Evolutionary conservation across 176 grass and related monocot species (phyloP).

Genomic region (Bothriochloa decipiens): DNA sequence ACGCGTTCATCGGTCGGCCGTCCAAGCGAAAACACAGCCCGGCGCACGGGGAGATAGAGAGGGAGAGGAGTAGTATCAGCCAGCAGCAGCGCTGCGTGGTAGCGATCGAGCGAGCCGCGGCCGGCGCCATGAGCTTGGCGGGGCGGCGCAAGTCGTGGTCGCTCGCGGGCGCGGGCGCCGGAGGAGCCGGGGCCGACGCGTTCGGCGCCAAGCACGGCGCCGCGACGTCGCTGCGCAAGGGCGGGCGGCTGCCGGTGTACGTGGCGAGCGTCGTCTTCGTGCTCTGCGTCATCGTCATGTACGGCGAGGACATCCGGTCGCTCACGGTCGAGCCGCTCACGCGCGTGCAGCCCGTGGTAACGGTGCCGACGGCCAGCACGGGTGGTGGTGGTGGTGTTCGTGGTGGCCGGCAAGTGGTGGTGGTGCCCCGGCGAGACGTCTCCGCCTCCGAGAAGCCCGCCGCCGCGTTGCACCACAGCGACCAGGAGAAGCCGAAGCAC

Average conservation of each 20-base stretch:
- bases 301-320: conserved; percentile 71
- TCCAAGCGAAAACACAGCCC: background rate
- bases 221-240: conserved; percentile 44
- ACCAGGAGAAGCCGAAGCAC: conserved; percentile 3
- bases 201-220: conserved; percentile 33
- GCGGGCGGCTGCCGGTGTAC: conserved; percentile 60
- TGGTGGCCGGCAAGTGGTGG: background rate
- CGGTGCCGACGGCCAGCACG: too few species aligned
- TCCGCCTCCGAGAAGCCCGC: conserved; percentile 16
- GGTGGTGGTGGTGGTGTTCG: background rate
- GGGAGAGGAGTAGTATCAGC: background rate
- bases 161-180: conserved; percentile 20
- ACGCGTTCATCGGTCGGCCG: background rate
- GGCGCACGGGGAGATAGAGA: too few species aligned
- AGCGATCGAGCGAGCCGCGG: background rate
- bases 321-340: conserved; percentile 46
- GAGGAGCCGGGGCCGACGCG: conserved; percentile 20
- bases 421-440: conserved; percentile 31
- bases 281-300: conserved; percentile 67
- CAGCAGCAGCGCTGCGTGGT: too few species aligned
- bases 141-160: conserved; percentile 60
- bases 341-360: background rate
- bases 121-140: conserved; percentile 41
- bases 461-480: conserved; percentile 4
- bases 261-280: conserved; percentile 53